These are phyloP conservation scores for Phytophthora kernoviae DNA, from an alignment of 352 stramenopile genomes.

Conservation along the genomic window DNA sequence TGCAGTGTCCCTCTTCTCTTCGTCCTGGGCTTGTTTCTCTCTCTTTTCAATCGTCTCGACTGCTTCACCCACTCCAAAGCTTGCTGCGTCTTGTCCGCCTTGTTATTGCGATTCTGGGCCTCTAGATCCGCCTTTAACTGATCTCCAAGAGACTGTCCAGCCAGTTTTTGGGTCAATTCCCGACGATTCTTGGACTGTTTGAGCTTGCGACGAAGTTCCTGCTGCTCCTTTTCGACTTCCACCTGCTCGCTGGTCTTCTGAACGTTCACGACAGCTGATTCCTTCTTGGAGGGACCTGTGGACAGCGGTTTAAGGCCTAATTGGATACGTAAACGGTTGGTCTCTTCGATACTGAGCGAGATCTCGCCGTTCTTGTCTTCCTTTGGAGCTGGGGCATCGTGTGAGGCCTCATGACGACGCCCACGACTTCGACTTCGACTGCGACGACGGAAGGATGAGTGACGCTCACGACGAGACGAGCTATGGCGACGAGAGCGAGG, in stretches of 20 bases:
- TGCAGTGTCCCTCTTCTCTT: slow-evolving; percentile 18
- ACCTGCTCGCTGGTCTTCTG: slow-evolving; percentile 68
- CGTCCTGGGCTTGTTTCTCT: slow-evolving; percentile 6
- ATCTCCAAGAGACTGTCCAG: slow-evolving; percentile 76
- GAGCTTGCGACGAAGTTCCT: slow-evolving; percentile 59
- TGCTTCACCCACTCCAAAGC: slow-evolving; percentile 83
- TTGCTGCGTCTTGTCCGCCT: slow-evolving; percentile 25
- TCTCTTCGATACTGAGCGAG: slow-evolving; percentile 84
- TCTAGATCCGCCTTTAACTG: slow-evolving; percentile 48
- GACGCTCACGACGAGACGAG: slow-evolving; percentile 25
- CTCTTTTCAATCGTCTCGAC: slow-evolving; percentile 27
- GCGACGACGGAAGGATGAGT: slow-evolving; percentile 33
- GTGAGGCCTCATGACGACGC: background rate
- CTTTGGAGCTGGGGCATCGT: slow-evolving; percentile 3
- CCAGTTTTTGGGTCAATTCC: slow-evolving; percentile 75
- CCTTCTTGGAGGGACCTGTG: slow-evolving; percentile 47
- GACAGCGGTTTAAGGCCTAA: slow-evolving; percentile 80
- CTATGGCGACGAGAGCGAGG: slow-evolving; percentile 31
- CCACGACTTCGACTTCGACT: slow-evolving; percentile 21
- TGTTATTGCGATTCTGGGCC: slow-evolving; percentile 9
- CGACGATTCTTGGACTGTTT: slow-evolving; percentile 69
- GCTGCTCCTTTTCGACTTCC: slow-evolving; percentile 50
- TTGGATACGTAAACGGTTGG: slow-evolving; percentile 70
- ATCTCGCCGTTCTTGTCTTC: slow-evolving; percentile 82
- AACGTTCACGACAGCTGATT: slow-evolving; percentile 63